A percentile compares a stretch with the other conserved stretches of the same genome.
Conservation (phyloP, 306 rosid genomes). For the Argentina anserina region DNA sequence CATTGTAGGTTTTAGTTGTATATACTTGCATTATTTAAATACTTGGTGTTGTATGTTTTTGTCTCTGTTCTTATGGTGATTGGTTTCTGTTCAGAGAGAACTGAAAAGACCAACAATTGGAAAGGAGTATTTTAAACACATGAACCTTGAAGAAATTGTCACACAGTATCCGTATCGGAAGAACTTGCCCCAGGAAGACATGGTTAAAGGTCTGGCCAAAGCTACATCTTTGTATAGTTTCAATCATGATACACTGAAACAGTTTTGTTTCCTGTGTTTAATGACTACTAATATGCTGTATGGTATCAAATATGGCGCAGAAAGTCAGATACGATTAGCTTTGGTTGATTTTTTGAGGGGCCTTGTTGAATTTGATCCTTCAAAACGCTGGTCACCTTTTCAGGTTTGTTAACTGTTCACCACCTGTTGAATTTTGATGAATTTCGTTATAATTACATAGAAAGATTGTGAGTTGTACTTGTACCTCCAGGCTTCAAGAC, state of each 20-base stretch:
- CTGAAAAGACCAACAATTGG: conserved; percentile 86
- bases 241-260: not conserved
- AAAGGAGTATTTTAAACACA: conserved; percentile 84
- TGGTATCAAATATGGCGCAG: conserved; percentile 49
- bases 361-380: conserved; percentile 93
- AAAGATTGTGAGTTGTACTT: conserved; percentile 30
- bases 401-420: conserved; percentile 58
- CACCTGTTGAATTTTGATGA: conserved; percentile 20
- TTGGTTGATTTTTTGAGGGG: conserved; percentile 94
- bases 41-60: not conserved
- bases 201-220: conserved; percentile 63
- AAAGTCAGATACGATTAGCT: conserved; percentile 79
- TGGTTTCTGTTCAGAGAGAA: conserved; percentile 72
- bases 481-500: conserved; percentile 85
- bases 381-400: conserved; percentile 96
- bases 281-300: conserved; percentile 28
- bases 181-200: conserved; percentile 82
- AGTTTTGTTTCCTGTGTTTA: not conserved
- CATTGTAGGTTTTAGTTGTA: conserved; percentile 1
- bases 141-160: conserved; percentile 90
- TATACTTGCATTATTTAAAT: not conserved
- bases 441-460: conserved; percentile 20
- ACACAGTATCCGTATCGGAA: conserved; percentile 83
- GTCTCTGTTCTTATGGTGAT: conserved; percentile 23
- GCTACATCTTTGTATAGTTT: not conserved